phyloP scores from a whole-genome alignment of 352 stramenopile genomes.

The Phytophthora multivora region DNA sequence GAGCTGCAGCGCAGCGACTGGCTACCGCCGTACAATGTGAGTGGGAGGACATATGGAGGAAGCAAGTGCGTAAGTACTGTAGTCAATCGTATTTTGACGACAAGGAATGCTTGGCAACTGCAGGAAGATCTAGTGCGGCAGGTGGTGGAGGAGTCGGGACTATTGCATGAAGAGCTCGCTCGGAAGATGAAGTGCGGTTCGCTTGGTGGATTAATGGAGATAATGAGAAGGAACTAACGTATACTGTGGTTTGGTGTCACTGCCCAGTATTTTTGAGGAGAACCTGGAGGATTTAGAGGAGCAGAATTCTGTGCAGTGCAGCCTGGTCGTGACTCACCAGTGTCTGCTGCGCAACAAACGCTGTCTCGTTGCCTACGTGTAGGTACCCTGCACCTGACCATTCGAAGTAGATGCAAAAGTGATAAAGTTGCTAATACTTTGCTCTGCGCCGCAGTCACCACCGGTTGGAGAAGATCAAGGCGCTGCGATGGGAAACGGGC shows the following conservation, averaged over 20 bases:
- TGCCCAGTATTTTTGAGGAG: conserved; percentile 60
- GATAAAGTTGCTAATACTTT: neutral
- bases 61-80: neutral
- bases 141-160: conserved; percentile 74
- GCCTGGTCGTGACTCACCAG: conserved; percentile 89
- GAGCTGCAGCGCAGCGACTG: conserved; percentile 93
- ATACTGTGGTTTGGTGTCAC: neutral
- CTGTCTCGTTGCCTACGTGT: conserved; percentile 89
- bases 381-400: conserved; percentile 5
- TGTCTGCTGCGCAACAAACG: conserved; percentile 91
- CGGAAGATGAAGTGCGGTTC: conserved; percentile 67
- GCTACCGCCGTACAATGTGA: conserved; percentile 91
- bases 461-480: conserved; percentile 89
- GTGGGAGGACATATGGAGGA: conserved; percentile 20
- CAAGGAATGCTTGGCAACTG: neutral
- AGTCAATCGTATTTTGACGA: neutral
- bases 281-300: conserved; percentile 62
- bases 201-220: neutral
- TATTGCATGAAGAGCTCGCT: conserved; percentile 72
- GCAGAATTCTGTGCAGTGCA: conserved; percentile 69
- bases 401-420: neutral
- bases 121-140: conserved; percentile 86
- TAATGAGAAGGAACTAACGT: neutral
- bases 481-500: conserved; percentile 90
- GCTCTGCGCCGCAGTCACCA: conserved; percentile 36